These are phyloP conservation scores for Phialocephala sp. DNA, from an alignment of 2,329 filamentous ascomycete genomes.

Conservation along the genomic window DNA sequence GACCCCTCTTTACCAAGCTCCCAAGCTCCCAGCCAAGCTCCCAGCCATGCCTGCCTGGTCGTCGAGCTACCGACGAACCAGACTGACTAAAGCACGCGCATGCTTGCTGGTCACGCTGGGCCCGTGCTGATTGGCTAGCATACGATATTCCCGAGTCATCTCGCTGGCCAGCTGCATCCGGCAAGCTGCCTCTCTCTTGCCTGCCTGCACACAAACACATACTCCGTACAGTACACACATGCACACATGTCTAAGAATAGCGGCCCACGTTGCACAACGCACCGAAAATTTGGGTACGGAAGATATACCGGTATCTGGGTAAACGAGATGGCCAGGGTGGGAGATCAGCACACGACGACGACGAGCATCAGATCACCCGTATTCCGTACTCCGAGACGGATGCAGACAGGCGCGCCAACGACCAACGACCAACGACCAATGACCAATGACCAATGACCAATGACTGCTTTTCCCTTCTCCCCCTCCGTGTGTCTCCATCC, in stretches of 20 bases:
- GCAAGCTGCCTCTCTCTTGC: neutral
- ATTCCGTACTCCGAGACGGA: constrained; percentile 2
- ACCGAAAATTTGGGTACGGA: neutral
- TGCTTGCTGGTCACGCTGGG: constrained; percentile 3
- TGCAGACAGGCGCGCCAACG: constrained; percentile 1
- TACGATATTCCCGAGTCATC: constrained; percentile 25
- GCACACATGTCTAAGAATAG: constrained; percentile 29
- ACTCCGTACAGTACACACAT: too few species aligned
- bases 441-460: too few species aligned
- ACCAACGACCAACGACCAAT: too few species aligned
- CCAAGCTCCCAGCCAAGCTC: neutral
- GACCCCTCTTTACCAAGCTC: constrained; percentile 17
- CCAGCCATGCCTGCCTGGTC: neutral
- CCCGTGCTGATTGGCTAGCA: constrained; percentile 20
- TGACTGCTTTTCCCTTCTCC: too few species aligned
- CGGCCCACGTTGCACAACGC: constrained; percentile 19
- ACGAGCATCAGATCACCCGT: constrained; percentile 1
- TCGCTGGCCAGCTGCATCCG: neutral
- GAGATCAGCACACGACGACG: constrained; percentile 6
- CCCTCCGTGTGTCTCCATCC: neutral
- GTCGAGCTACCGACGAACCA: constrained; percentile 9
- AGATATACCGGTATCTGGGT: constrained; percentile 26
- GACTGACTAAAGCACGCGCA: constrained; percentile 5
- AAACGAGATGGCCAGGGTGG: constrained; percentile 11
- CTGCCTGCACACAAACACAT: neutral